Conservation (phyloP, 192 early-diverging fungal genomes). For the Gryganskiella cystojenkinii region DNA sequence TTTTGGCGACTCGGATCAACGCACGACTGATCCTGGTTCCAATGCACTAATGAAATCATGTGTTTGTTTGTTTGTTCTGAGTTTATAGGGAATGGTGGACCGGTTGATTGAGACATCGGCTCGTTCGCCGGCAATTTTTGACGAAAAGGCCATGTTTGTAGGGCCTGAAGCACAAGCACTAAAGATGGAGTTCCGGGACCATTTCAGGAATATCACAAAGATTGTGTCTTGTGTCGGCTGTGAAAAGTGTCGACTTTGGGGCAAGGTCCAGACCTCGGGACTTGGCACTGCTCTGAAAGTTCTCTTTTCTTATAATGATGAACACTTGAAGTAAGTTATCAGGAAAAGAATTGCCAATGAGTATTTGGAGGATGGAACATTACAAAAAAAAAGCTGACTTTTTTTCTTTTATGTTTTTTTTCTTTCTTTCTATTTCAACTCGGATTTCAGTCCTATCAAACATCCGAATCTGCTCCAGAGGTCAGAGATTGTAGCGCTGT, state of each 20-base stretch:
- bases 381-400: background rate
- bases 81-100: conserved; percentile 64
- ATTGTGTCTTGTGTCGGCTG: conserved; percentile 99
- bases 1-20: conserved; percentile 1
- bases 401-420: conserved; percentile 7
- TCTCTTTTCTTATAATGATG: conserved; percentile 90
- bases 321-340: conserved; percentile 58
- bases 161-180: conserved; percentile 73
- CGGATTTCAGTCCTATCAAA: conserved; percentile 54
- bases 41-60: conserved; percentile 2
- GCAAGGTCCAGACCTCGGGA: conserved; percentile 93
- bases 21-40: background rate
- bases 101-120: conserved; percentile 61
- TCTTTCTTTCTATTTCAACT: conserved; percentile 11
- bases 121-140: conserved; percentile 80
- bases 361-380: background rate
- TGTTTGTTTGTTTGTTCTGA: conserved; percentile 14
- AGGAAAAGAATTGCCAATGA: background rate
- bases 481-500: conserved; percentile 88
- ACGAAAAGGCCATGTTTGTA: conserved; percentile 87
- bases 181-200: conserved; percentile 87
- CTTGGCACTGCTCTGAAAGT: conserved; percentile 94
- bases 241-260: conserved; percentile 98
- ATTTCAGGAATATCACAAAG: conserved; percentile 93
- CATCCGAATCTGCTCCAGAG: conserved; percentile 69